Percentiles rank a stretch among this genome's conserved stretches.
Evolutionary conservation across 2,329 filamentous ascomycete genomes (phyloP).

Genomic region (Epichloe gansuensis): DNA sequence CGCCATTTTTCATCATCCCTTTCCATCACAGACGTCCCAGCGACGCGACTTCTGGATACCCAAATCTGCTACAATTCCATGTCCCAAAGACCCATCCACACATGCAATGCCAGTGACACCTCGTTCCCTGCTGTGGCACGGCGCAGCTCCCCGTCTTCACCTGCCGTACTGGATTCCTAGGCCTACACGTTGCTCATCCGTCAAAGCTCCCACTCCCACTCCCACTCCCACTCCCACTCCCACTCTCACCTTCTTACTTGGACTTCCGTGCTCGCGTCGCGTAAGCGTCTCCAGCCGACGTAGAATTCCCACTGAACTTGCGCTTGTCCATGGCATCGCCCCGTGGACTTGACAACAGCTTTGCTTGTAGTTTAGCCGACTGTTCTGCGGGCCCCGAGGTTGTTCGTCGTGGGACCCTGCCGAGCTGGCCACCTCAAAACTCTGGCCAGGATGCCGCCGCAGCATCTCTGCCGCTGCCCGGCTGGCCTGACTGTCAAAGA

Average conservation of each 20-base stretch:
- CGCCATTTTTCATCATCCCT: too few relatives aligned
- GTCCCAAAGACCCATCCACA: too few relatives aligned
- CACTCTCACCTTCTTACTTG: conserved; percentile 39
- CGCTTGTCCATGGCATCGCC: conserved; percentile 36
- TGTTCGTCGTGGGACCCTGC: conserved; percentile 30
- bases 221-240: conserved; percentile 25
- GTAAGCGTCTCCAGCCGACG: conserved; percentile 21
- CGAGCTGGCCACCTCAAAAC: conserved; percentile 37
- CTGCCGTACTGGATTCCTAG: conserved; percentile 39
- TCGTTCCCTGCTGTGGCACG: too few relatives aligned
- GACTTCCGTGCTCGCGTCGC: conserved; percentile 29
- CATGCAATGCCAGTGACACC: too few relatives aligned
- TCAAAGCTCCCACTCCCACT: conserved; percentile 27
- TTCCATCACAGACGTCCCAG: too few relatives aligned
- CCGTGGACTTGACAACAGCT: conserved; percentile 34
- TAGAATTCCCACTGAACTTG: conserved; percentile 30
- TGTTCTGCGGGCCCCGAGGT: conserved; percentile 31
- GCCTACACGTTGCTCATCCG: conserved; percentile 31
- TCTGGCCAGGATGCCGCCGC: conserved; percentile 43
- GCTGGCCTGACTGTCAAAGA: conserved; percentile 65
- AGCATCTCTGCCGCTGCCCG: conserved; percentile 66
- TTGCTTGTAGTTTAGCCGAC: conserved; percentile 38
- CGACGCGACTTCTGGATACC: too few relatives aligned
- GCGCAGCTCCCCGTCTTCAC: conserved; percentile 4
- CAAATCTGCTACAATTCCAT: too few relatives aligned